Conservation (phyloP, 352 stramenopile species). For the Paralagenidium karlingii region DNA sequence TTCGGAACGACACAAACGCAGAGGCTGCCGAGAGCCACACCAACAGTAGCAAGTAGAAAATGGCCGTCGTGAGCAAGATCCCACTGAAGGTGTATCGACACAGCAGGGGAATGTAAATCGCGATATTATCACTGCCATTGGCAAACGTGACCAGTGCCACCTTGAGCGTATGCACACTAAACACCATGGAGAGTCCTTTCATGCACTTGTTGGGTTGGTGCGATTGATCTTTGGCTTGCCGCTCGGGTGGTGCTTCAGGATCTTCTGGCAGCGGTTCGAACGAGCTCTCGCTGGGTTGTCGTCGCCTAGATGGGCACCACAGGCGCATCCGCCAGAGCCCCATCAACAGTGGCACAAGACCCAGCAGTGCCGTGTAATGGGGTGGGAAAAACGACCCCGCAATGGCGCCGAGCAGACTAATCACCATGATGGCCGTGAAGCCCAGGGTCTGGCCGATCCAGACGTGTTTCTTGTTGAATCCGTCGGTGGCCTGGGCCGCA, state of each 20-base stretch:
- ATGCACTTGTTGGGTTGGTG: neutral
- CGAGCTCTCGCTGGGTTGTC: too few species aligned
- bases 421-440: slow-evolving; percentile 74
- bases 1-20: too few species aligned
- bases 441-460: slow-evolving; percentile 68
- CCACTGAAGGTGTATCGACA: neutral
- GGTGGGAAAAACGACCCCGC: slow-evolving; percentile 1
- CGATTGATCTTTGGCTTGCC: too few species aligned
- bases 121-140: slow-evolving; percentile 4
- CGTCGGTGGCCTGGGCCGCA: slow-evolving; percentile 22
- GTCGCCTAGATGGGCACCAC: too few species aligned
- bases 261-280: too few species aligned
- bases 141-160: slow-evolving; percentile 2
- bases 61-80: slow-evolving; percentile 1
- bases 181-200: neutral
- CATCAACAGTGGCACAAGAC: slow-evolving; percentile 2
- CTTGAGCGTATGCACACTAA: slow-evolving; percentile 1
- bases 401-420: slow-evolving; percentile 13
- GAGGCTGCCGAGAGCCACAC: slow-evolving; percentile 2
- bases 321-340: slow-evolving; percentile 2
- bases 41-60: slow-evolving; percentile 2
- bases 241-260: too few species aligned
- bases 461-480: slow-evolving; percentile 55
- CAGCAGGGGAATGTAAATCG: slow-evolving; percentile 2
- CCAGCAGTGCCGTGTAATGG: slow-evolving; percentile 2